phyloP scores from a whole-genome alignment of 805 yeast species.

The Kluyveromyces siamensis region DNA sequence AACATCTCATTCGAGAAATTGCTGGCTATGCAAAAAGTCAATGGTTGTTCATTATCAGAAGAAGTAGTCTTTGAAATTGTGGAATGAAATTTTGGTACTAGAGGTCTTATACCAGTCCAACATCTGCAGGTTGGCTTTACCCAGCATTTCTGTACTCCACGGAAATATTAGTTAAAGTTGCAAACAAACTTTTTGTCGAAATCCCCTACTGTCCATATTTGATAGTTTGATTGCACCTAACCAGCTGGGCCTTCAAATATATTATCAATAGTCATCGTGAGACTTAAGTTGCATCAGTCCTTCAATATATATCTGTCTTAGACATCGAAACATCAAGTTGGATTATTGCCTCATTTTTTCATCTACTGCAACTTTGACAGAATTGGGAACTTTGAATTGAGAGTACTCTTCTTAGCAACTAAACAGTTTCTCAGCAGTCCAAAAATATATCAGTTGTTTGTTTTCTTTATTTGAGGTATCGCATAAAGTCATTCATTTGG shows the following conservation, averaged over 20 bases:
- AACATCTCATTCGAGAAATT: background rate
- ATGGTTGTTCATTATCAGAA: background rate
- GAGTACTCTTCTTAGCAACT: too few relatives aligned
- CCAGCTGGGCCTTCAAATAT: background rate
- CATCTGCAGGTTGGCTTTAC: background rate
- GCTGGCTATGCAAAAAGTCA: background rate
- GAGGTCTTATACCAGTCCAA: too few relatives aligned
- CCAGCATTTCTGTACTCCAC: background rate
- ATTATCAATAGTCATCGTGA: background rate
- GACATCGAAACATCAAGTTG: background rate
- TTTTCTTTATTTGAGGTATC: too few relatives aligned
- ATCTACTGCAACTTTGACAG: too few relatives aligned
- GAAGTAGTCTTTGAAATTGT: background rate
- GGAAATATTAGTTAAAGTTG: background rate
- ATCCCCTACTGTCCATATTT: background rate
- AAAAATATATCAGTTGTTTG: too few relatives aligned
- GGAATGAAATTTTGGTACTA: too few relatives aligned
- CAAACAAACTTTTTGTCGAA: background rate
- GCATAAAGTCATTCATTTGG: too few relatives aligned
- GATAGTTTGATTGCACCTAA: background rate
- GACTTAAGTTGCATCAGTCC: background rate
- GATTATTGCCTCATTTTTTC: too few relatives aligned
- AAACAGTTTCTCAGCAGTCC: too few relatives aligned
- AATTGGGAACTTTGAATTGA: too few relatives aligned
- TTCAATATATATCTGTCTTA: background rate